Base-by-base conservation (phyloP, 1,284 basidiomycete genomes). In the Thecaphora thlaspeos region DNA sequence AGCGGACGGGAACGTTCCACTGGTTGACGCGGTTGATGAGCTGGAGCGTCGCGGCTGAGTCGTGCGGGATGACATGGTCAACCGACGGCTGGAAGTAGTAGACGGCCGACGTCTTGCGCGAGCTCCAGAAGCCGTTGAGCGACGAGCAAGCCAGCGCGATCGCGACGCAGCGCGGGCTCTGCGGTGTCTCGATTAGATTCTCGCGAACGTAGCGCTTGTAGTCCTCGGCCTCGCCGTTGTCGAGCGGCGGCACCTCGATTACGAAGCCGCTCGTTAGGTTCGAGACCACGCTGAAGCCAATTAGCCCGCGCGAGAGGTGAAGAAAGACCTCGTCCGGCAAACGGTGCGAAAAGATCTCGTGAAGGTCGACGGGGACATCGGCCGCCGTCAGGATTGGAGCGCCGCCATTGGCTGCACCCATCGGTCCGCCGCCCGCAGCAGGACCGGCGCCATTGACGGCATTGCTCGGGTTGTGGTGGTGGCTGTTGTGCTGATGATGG, bases 291-390 rank as follows among this genome's bases (percentile, higher is more conserved):
- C 89, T 88, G 0, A 91, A 88, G 12, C 87, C 87, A 52, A 97
- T 80, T 23, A 98, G 84, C 8, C 94, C 94, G 17, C 91, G 86
- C 42, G 92, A 96, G 54, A 98, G 84, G 78, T 96, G 94, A 79
- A 88, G 94, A 81, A 94, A 97, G 53, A 97, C 84, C 77, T 98
- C 93, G 79, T 98, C 94, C 0, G 95, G 94, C 17, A 99, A 83
- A 34, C 91, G 88, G 77, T 90, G 84, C 3, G 92, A 95, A 81
- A 97, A 98, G 63, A 98, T 88, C 47, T 96, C 92, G 76, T 95
- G 89, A 36, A 99, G 81, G 80, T 98, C 94, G 40, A 82, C 79
- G 1, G 94, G 94, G 34, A 98, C 86, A 69, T 97, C 94, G 22
- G 87, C 86, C 0, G 88, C 84, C 0, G 89, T 90, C 43, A 87